Percentiles rank a stretch among this genome's conserved stretches.
Evolutionary conservation across 23 red algal species (phyloP).

Genomic region (Rhodosorus marinus): DNA sequence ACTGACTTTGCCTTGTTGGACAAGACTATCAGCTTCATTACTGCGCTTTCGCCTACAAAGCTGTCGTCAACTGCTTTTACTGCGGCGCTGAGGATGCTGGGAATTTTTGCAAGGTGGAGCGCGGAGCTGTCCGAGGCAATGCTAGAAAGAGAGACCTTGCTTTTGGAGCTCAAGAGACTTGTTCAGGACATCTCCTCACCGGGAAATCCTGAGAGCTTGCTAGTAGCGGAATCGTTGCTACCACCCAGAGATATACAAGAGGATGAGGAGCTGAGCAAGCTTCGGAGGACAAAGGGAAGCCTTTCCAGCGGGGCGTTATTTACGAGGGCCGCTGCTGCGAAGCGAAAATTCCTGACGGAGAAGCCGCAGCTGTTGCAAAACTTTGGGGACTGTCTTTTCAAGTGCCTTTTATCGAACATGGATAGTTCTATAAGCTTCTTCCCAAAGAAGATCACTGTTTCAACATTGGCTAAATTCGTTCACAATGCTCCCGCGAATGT

Average conservation of each 20-base stretch:
- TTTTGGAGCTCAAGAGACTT: constrained; percentile 10
- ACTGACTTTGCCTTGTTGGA: constrained; percentile 21
- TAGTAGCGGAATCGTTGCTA: constrained; percentile 33
- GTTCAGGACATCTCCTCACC: constrained; percentile 8
- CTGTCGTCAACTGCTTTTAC: constrained; percentile 18
- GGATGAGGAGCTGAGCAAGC: not conserved
- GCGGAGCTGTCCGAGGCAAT: constrained; percentile 19
- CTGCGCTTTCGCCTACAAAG: constrained; percentile 18
- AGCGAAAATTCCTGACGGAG: no score
- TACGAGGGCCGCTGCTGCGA: not conserved
- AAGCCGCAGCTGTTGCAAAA: no score
- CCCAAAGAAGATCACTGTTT: constrained; percentile 12
- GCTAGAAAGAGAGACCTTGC: constrained; percentile 11
- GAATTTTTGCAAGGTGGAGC: constrained; percentile 20
- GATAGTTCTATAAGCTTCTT: constrained; percentile 15
- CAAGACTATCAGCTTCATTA: constrained; percentile 11
- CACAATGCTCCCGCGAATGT: constrained; percentile 11
- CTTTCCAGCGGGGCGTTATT: not conserved
- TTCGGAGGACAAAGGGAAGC: not conserved
- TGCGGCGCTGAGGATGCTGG: constrained; percentile 24
- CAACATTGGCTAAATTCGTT: constrained; percentile 33
- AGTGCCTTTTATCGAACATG: constrained; percentile 20
- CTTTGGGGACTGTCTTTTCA: constrained; percentile 5
- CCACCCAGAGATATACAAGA: constrained; percentile 3
- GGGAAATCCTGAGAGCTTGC: constrained; percentile 22